Evolutionary conservation across 1,284 basidiomycete genomes (phyloP), one percentile per base, ranked within the genome.

Genomic region (Austroboletus olivaceoglutinosus): DNA sequence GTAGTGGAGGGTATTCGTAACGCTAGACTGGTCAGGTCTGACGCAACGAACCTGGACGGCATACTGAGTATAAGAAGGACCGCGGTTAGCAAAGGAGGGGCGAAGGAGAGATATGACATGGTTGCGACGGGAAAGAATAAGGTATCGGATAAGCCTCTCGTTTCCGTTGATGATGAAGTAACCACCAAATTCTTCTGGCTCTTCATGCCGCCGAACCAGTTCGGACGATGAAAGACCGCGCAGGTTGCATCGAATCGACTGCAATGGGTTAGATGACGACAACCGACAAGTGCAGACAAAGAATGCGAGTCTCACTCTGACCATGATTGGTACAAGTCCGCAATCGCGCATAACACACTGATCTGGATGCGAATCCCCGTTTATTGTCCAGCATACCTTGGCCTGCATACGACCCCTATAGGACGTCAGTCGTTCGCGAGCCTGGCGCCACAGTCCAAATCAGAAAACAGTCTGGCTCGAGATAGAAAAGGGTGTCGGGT

Each of bases 151-250:
- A 59, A 99, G 83, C 73, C 95, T 93, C 75, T 99, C 97, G 74
- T 98, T 99, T 55, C 97, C 97, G 70, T 99, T 99, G 69, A 99
- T 89, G 63, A 99, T 83, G 68, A 99, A 99, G 76, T 99, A 99
- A 25, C 96, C 97, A 42, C 97, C 97, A 68, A 98, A 97, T 69
- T 99, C 97, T 73, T 96, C 94, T 4, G 97, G 86, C 67, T 99
- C 97, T 77, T 99, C 97, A 66, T 96, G 89, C 59, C 87, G 87
- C 52, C 78, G 76, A 42, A 99, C 93, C 46, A 99, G 86, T 52
- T 93, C 89, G 10, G 86, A 80, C 5, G 96, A 91, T 3, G 92
- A 83, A 73, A 98, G 81, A 38, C 81, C 82, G 39, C 88, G 86
- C 23, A 99, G 71, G 70, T 98, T 97, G 71, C 97, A 99, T 48